These are phyloP conservation scores for Circinella minor DNA, from an alignment of 371 early-diverging fungal species.

Conservation along the genomic window DNA sequence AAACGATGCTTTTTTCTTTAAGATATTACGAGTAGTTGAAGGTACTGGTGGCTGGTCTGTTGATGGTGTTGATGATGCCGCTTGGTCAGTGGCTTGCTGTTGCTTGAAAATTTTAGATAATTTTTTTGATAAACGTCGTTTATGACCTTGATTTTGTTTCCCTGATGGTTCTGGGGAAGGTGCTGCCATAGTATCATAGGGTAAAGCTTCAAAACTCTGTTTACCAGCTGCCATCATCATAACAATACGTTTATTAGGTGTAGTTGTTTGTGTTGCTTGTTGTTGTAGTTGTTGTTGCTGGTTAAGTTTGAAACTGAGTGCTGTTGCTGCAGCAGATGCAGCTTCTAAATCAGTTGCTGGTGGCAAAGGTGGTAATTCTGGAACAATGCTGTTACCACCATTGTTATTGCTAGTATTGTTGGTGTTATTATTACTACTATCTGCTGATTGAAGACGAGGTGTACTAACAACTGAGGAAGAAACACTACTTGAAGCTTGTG, in stretches of 20 bases:
- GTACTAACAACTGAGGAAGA: conserved; percentile 16
- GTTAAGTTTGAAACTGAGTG: background rate
- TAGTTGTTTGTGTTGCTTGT: background rate
- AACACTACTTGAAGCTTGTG: conserved; percentile 10
- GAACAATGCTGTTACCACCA: background rate
- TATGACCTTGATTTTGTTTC: conserved; percentile 1
- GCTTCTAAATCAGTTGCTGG: conserved; percentile 10
- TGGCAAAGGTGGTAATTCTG: conserved; percentile 20
- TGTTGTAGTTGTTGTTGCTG: conserved; percentile 1
- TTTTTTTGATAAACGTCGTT: conserved; percentile 20
- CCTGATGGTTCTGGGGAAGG: background rate
- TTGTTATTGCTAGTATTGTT: too few species aligned
- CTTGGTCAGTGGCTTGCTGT: conserved; percentile 1
- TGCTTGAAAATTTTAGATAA: conserved; percentile 20
- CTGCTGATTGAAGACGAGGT: conserved; percentile 7
- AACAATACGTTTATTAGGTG: background rate
- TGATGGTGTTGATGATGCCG: background rate
- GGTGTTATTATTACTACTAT: background rate
- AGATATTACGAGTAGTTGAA: background rate
- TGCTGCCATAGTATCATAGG: conserved; percentile 31
- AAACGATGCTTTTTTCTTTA: background rate
- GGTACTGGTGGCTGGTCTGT: background rate
- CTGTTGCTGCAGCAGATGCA: conserved; percentile 1
- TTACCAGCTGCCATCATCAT: conserved; percentile 7
- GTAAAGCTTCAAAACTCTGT: conserved; percentile 40